phyloP scores from a whole-genome alignment of 805 yeast species.

The Maudiozyma pseudohumilis region DNA sequence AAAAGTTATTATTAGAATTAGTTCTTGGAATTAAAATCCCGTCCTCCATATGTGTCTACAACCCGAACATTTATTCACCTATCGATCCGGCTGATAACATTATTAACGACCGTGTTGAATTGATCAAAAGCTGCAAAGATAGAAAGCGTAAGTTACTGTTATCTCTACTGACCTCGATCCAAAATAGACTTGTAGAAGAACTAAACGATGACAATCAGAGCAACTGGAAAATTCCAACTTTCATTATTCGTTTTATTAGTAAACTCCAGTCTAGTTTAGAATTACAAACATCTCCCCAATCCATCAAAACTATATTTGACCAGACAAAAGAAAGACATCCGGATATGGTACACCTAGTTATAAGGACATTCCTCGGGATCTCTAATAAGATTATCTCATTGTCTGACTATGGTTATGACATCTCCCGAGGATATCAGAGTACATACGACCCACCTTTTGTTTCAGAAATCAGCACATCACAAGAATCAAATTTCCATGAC shows the following conservation, averaged over 20 bases:
- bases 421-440: constrained; percentile 34
- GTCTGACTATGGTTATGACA: constrained; percentile 40
- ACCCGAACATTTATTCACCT: constrained; percentile 31
- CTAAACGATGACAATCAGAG: constrained; percentile 12
- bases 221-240: constrained; percentile 48
- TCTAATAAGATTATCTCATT: constrained; percentile 37
- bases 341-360: constrained; percentile 47
- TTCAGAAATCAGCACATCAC: constrained; percentile 36
- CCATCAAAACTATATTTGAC: constrained; percentile 36
- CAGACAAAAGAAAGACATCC: constrained; percentile 61
- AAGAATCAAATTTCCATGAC: constrained; percentile 27
- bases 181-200: constrained; percentile 28
- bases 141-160: constrained; percentile 39
- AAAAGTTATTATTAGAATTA: constrained; percentile 37
- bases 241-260: constrained; percentile 41
- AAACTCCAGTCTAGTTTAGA: constrained; percentile 48
- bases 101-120: constrained; percentile 46
- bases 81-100: constrained; percentile 54
- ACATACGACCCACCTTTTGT: constrained; percentile 36
- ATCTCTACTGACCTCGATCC: constrained; percentile 36
- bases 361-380: constrained; percentile 49
- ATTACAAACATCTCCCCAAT: constrained; percentile 32
- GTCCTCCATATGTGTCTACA: constrained; percentile 43
- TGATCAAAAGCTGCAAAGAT: constrained; percentile 53
- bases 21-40: constrained; percentile 41